Base-by-base conservation (phyloP, 371 early-diverging fungal species). In the Circinella minor region DNA sequence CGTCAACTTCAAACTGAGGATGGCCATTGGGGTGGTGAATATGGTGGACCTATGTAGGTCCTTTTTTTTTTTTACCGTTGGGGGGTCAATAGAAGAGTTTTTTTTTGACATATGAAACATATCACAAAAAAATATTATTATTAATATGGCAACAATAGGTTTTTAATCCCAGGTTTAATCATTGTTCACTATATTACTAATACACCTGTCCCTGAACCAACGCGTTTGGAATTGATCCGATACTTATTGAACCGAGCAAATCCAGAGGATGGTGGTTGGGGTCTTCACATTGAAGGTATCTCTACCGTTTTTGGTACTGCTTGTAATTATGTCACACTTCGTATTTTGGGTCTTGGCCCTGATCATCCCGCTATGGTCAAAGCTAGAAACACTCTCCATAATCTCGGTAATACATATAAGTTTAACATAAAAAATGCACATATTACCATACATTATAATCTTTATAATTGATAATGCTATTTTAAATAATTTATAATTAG, bases 1-100 rank as follows among this genome's bases (percentile, higher is more conserved):
- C 86, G 90, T 70, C 82, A 83, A 17, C 84, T 98, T 43, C 99
- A 98, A 77, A 96, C 96, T n/a, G 90, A 88, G 55, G 97, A 96
- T 70, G 99, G 99, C 4, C 98, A 97, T 85, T 98, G 95, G 94
- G 93, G 95, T 4, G 97, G 98, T 54, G 95, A 96, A 71, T 98
- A 98, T 79, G 98, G 96, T 67, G 99, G 99, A 4, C 98, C 99
- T 36, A 92, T 98, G 94, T 81, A 76, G 60, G 47, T 1, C 3
- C 0, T 14, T 17, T n/a, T 15, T 14, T 17, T n/a, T 15, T 51
- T 9, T 43, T 43, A 17, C 51, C 1, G 15, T 2, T 14, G 15
- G 51, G 51, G 51, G 51, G 51, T 8, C 2, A 2, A 15, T 1
- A n/a, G 51, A 1, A n/a, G 4, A 17, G 4, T 51, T 17, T 8